phyloP scores from a whole-genome alignment of 495 filamentous ascomycete species.

The Trichoderma gamsii region DNA sequence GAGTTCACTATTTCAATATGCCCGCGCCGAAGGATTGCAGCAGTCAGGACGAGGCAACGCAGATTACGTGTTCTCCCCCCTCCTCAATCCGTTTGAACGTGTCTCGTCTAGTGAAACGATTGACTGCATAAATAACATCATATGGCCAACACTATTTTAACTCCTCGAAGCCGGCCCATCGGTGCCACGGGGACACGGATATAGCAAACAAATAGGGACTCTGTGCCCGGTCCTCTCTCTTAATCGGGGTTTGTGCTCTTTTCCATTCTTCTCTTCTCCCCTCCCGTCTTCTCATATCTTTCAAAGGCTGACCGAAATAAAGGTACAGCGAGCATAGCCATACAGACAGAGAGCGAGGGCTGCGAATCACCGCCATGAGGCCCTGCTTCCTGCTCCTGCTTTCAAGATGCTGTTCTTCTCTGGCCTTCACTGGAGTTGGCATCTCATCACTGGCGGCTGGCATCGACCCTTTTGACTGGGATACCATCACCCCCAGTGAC shows the following conservation, averaged over 20 bases:
- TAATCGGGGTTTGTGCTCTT: background rate
- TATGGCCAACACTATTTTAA: background rate
- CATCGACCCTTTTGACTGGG: constrained; percentile 19
- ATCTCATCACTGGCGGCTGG: background rate
- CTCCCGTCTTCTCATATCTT: background rate
- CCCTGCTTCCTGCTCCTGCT: background rate
- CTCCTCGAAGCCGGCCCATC: background rate
- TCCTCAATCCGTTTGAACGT: too few relatives aligned
- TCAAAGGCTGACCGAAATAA: too few relatives aligned
- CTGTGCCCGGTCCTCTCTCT: too few relatives aligned
- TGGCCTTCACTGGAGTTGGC: background rate
- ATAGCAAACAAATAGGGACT: background rate
- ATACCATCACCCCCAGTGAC: constrained; percentile 24
- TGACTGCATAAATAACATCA: too few relatives aligned
- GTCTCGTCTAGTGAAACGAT: too few relatives aligned
- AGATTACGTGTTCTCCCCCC: too few relatives aligned
- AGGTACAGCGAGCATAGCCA: background rate
- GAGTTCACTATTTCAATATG: background rate
- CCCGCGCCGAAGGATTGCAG: too few relatives aligned
- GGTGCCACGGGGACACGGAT: background rate
- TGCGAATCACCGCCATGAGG: background rate
- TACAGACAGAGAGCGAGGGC: background rate
- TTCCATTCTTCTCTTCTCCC: background rate
- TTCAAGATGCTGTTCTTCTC: background rate
- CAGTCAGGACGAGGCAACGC: too few relatives aligned